phyloP scores from a whole-genome alignment of 2,329 filamentous ascomycete species.

The Ascochyta clinopodiicola region DNA sequence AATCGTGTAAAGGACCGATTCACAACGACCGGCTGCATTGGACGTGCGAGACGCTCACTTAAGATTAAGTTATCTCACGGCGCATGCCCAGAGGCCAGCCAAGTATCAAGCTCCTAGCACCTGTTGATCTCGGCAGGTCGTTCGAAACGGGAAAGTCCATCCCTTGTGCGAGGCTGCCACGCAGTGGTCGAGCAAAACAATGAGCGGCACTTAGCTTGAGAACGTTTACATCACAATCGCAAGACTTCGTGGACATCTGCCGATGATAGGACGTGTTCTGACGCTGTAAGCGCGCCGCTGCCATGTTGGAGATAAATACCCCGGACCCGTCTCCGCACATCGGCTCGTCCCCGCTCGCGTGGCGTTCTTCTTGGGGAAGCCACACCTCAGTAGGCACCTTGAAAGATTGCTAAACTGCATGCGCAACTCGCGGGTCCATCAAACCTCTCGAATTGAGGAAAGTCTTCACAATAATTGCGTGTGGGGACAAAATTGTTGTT shows the following conservation, averaged over 20 bases:
- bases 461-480: neutral
- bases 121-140: constrained; percentile 6
- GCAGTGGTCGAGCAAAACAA: neutral
- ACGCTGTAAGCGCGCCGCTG: constrained; percentile 15
- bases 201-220: neutral
- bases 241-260: neutral
- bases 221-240: neutral
- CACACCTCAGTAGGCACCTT: neutral
- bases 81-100: neutral
- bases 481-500: neutral
- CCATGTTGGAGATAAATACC: constrained; percentile 4
- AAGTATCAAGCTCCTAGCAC: neutral
- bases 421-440: neutral
- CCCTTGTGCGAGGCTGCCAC: neutral
- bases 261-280: constrained; percentile 1
- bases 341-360: constrained; percentile 10
- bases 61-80: constrained; percentile 5
- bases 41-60: constrained; percentile 5
- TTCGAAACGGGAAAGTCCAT: constrained; percentile 7
- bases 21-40: neutral
- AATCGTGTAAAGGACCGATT: constrained; percentile 1
- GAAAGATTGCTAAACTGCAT: neutral
- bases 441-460: neutral
- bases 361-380: neutral
- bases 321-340: constrained; percentile 11